These are phyloP conservation scores for Aspergillus pseudoviridinutans DNA, from an alignment of 2,329 filamentous ascomycete species.

Conservation along the genomic window DNA sequence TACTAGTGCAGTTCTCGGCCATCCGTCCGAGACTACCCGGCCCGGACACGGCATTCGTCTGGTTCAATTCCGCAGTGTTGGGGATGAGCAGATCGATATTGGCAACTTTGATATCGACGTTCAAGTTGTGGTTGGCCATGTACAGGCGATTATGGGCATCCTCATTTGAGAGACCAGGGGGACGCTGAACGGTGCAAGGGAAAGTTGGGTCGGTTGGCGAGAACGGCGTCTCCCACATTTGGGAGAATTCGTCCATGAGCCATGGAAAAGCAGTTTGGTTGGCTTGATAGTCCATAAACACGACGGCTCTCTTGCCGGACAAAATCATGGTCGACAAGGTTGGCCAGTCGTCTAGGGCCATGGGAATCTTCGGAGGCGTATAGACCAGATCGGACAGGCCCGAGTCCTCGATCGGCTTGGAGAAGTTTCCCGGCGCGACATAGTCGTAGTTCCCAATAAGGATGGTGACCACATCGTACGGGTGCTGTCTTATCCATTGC, in stretches of 20 bases:
- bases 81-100: slow-evolving; percentile 65
- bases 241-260: slow-evolving; percentile 80
- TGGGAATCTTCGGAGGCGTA: slow-evolving; percentile 65
- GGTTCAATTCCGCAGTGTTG: slow-evolving; percentile 64
- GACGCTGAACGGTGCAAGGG: slow-evolving; percentile 74
- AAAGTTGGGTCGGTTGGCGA: slow-evolving; percentile 66
- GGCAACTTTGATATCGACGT: slow-evolving; percentile 67
- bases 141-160: slow-evolving; percentile 64
- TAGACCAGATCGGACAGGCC: slow-evolving; percentile 73
- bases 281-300: slow-evolving; percentile 82
- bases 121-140: slow-evolving; percentile 88
- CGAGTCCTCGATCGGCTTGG: slow-evolving; percentile 63
- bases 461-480: slow-evolving; percentile 84
- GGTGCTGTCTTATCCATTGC: slow-evolving; percentile 69
- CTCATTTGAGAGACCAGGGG: slow-evolving; percentile 57
- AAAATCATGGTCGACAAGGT: slow-evolving; percentile 75
- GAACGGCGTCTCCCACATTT: slow-evolving; percentile 90
- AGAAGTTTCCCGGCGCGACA: slow-evolving; percentile 61
- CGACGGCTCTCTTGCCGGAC: slow-evolving; percentile 64
- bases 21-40: slow-evolving; percentile 63
- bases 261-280: slow-evolving; percentile 76
- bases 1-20: slow-evolving; percentile 59
- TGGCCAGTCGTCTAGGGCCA: slow-evolving; percentile 75
- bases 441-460: slow-evolving; percentile 81
- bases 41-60: slow-evolving; percentile 66